Conservation (phyloP, 2,329 filamentous ascomycete species). For the Sodiomyces alkalinus region DNA sequence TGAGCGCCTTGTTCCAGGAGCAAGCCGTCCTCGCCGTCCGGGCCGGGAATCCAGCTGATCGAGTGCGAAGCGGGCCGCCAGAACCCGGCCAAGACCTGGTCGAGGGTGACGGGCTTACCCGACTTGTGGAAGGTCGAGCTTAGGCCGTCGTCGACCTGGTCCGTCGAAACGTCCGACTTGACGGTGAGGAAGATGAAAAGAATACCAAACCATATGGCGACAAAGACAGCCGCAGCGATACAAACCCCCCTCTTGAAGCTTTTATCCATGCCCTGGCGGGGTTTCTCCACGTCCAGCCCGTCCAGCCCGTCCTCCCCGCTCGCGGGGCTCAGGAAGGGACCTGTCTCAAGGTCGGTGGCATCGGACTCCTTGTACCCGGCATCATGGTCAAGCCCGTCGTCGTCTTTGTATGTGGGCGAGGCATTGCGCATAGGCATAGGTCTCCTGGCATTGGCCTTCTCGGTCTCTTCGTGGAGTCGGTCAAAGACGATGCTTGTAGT, state of each 20-base stretch:
- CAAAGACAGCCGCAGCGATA: conserved; percentile 43
- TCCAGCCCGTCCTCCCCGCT: conserved; percentile 15
- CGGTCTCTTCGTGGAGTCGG: conserved; percentile 45
- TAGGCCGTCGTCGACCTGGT: conserved; percentile 50
- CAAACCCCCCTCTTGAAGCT: conserved; percentile 48
- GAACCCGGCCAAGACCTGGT: conserved; percentile 50
- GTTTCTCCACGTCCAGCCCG: no score
- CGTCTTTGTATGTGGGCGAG: conserved; percentile 19
- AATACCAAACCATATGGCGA: conserved; percentile 53
- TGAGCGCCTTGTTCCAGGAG: conserved; percentile 55
- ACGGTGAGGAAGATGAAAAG: conserved; percentile 50
- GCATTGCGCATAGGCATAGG: no score
- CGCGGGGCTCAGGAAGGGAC: conserved; percentile 31
- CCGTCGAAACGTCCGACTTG: conserved; percentile 50
- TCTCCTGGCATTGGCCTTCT: conserved; percentile 16
- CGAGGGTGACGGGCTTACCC: conserved; percentile 58
- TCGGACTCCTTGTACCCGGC: conserved; percentile 21
- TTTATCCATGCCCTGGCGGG: conserved; percentile 45
- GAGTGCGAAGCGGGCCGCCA: conserved; percentile 50
- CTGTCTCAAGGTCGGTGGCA: conserved; percentile 33
- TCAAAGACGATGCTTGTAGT: conserved; percentile 75
- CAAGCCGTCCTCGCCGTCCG: conserved; percentile 67
- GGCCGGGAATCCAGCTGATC: conserved; percentile 64
- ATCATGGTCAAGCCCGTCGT: conserved; percentile 23
- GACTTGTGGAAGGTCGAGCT: conserved; percentile 47